phyloP scores from a whole-genome alignment of 176 grass and related monocot genomes.

The Urochloa ruziziensis region DNA sequence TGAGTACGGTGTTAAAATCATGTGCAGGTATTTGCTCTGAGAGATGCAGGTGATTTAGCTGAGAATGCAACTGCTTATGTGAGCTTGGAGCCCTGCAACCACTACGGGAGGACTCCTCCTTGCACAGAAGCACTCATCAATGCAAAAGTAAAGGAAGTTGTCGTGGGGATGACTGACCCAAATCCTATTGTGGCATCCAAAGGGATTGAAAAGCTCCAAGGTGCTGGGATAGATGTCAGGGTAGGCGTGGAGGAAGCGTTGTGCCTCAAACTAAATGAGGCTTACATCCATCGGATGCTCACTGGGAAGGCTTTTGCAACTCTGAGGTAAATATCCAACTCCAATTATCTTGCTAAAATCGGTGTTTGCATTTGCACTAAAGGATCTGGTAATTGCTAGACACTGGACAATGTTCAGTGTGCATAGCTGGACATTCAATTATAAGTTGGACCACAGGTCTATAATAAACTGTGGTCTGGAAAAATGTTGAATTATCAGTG shows the following conservation, averaged over 20 bases:
- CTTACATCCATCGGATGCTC: slow-evolving; percentile 80
- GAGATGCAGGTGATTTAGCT: slow-evolving; percentile 75
- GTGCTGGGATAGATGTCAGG: slow-evolving; percentile 63
- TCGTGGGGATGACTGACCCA: slow-evolving; percentile 90
- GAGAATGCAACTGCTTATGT: slow-evolving; percentile 82
- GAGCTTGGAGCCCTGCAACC: slow-evolving; percentile 88
- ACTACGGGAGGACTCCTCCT: slow-evolving; percentile 85
- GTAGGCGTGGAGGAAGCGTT: slow-evolving; percentile 67
- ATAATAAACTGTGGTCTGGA: not conserved
- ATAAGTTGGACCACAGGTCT: not conserved
- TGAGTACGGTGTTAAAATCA: not conserved
- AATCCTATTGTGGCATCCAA: slow-evolving; percentile 91
- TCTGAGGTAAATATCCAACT: slow-evolving; percentile 54
- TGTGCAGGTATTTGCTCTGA: slow-evolving; percentile 83
- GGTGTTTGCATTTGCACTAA: not conserved
- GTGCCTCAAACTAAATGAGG: slow-evolving; percentile 71
- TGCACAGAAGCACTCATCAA: slow-evolving; percentile 77
- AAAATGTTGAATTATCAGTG: not conserved
- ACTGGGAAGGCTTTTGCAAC: slow-evolving; percentile 81
- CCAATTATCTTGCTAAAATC: not conserved
- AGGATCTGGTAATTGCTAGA: not conserved
- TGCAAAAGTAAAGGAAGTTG: slow-evolving; percentile 79
- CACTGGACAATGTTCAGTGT: not conserved
- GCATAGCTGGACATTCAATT: not conserved
- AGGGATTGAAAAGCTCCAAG: slow-evolving; percentile 77